Evolutionary conservation across 1,284 basidiomycete genomes (phyloP).

Genomic region (Erythrobasidium hasegawianum): DNA sequence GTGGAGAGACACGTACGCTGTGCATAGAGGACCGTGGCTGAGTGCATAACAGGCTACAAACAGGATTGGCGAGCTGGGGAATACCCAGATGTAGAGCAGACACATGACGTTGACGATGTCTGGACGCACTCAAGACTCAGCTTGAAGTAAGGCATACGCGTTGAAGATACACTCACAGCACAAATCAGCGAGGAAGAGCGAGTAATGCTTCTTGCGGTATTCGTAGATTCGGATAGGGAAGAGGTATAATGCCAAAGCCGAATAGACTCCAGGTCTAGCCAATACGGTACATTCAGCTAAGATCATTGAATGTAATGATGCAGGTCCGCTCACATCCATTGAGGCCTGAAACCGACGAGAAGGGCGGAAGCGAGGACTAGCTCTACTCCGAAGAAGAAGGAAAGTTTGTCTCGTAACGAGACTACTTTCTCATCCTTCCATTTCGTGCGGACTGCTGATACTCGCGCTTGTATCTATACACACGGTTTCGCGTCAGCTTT

Average conservation of each 20-base stretch:
- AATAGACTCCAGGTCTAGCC: constrained; percentile 45
- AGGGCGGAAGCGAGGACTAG: constrained; percentile 45
- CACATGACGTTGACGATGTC: constrained; percentile 45
- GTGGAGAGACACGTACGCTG: not conserved
- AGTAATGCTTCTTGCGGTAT: constrained; percentile 44
- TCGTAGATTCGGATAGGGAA: constrained; percentile 44
- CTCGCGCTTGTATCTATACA: constrained; percentile 33
- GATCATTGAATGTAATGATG: no score
- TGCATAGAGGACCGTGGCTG: constrained; percentile 43
- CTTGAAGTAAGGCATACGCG: no score
- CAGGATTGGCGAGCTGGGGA: constrained; percentile 42
- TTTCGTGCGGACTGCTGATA: constrained; percentile 39
- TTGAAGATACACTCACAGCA: constrained; percentile 18
- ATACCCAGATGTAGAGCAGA: constrained; percentile 46
- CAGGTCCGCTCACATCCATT: constrained; percentile 29
- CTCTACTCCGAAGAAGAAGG: constrained; percentile 47
- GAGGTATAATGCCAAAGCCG: constrained; percentile 42
- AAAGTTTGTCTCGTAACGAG: constrained; percentile 43
- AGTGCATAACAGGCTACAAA: constrained; percentile 47
- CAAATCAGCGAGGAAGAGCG: constrained; percentile 47
- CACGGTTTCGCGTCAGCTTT: no score
- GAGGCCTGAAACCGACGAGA: constrained; percentile 42
- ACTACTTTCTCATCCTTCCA: constrained; percentile 47
- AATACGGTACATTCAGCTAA: not conserved
- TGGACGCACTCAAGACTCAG: not conserved